Conservation (phyloP, 2,329 filamentous ascomycete species). For the Pyrenochaeta sp. region DNA sequence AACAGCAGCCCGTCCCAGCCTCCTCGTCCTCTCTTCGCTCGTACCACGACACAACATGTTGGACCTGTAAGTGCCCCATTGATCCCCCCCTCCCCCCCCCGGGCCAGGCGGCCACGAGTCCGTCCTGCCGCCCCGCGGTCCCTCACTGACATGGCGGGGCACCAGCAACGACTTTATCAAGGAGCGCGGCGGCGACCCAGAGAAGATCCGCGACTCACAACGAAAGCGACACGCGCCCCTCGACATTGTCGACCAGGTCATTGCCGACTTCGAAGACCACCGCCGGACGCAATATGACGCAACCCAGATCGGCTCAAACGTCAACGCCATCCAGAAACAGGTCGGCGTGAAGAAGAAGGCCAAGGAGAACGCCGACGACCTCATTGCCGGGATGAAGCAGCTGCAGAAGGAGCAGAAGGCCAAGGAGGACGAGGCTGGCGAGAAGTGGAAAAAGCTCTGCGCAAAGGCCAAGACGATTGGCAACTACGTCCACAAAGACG, state of each 20-base stretch:
- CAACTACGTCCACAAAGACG: slow-evolving; percentile 89
- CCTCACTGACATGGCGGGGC: slow-evolving; percentile 30
- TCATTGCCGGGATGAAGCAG: slow-evolving; percentile 78
- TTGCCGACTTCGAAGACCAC: slow-evolving; percentile 85
- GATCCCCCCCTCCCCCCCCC: too few species aligned
- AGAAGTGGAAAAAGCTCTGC: slow-evolving; percentile 78
- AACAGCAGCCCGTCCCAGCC: too few species aligned
- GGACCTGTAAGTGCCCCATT: slow-evolving; percentile 46
- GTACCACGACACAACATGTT: slow-evolving; percentile 32
- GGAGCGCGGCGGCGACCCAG: slow-evolving; percentile 89
- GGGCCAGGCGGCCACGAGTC: too few species aligned
- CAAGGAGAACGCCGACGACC: slow-evolving; percentile 84
- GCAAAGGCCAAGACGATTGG: slow-evolving; percentile 84
- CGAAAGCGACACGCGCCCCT: slow-evolving; percentile 80
- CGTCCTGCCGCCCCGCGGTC: too few species aligned
- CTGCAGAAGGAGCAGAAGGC: slow-evolving; percentile 84
- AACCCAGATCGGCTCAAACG: slow-evolving; percentile 80
- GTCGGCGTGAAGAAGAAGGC: slow-evolving; percentile 90
- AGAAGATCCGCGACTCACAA: slow-evolving; percentile 92
- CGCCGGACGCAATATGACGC: slow-evolving; percentile 79
- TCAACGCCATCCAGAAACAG: slow-evolving; percentile 89
- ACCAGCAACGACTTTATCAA: slow-evolving; percentile 62
- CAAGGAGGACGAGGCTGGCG: slow-evolving; percentile 73
- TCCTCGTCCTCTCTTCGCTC: too few species aligned
- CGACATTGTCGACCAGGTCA: slow-evolving; percentile 88